phyloP scores from a whole-genome alignment of 306 rosid species.

The Vigna reflexopilosa region DNA sequence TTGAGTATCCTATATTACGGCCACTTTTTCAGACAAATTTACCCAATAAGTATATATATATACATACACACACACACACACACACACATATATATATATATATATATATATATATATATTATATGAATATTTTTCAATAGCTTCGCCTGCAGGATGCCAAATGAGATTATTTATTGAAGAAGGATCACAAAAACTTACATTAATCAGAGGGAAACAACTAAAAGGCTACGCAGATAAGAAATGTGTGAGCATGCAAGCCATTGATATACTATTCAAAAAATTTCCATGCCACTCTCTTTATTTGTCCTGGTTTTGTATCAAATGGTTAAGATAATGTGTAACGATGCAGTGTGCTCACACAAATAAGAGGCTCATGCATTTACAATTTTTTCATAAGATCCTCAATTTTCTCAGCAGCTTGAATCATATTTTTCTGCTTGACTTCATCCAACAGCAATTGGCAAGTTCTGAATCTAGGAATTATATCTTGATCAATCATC shows the following conservation, averaged over 20 bases:
- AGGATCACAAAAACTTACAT: background rate
- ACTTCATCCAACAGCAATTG: slow-evolving; percentile 75
- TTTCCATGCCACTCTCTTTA: background rate
- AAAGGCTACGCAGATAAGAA: background rate
- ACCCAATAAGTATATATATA: background rate
- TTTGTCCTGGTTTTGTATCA: slow-evolving; percentile 2
- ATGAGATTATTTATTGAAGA: slow-evolving; percentile 3
- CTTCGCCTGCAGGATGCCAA: background rate
- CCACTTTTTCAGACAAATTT: background rate
- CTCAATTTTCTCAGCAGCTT: slow-evolving; percentile 73
- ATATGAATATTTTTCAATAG: slow-evolving; percentile 12
- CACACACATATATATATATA: no score
- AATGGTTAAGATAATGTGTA: background rate
- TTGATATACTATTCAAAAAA: background rate
- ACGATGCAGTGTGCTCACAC: background rate
- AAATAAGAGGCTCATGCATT: slow-evolving; percentile 1
- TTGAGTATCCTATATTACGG: background rate
- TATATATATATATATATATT: background rate
- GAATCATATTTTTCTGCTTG: slow-evolving; percentile 65
- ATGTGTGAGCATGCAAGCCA: background rate
- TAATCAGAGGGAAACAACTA: background rate
- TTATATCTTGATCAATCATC: slow-evolving; percentile 73
- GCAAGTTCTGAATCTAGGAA: slow-evolving; percentile 75
- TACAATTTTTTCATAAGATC: slow-evolving; percentile 67
- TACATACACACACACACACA: no score